Conservation (phyloP, 495 filamentous ascomycete genomes). For the Penicillium simplicissimum region DNA sequence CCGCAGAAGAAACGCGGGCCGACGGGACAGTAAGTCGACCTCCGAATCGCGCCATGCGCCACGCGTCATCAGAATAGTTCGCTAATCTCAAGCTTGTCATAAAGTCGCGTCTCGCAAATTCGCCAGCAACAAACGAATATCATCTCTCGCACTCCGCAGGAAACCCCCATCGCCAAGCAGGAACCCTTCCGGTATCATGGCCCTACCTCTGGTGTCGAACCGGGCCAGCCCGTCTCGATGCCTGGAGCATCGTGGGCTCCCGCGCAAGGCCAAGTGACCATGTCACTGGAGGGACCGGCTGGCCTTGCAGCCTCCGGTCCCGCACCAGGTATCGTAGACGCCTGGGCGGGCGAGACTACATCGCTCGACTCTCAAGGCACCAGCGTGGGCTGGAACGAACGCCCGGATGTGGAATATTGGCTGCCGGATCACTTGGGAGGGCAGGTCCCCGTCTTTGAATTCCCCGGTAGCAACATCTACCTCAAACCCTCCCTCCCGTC, state of each 20-base stretch:
- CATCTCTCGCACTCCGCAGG: slow-evolving; percentile 16
- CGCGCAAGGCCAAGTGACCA: slow-evolving; percentile 22
- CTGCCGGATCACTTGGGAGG: slow-evolving; percentile 41
- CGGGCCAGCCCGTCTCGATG: slow-evolving; percentile 22
- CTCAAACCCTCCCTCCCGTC: slow-evolving; percentile 43
- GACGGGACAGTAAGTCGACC: slow-evolving; percentile 41
- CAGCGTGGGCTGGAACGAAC: slow-evolving; percentile 35
- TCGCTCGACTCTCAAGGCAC: slow-evolving; percentile 29
- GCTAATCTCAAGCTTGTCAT: slow-evolving; percentile 5
- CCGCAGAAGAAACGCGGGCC: slow-evolving; percentile 48
- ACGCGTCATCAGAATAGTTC: background rate
- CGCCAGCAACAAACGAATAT: slow-evolving; percentile 40
- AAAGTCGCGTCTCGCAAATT: slow-evolving; percentile 45
- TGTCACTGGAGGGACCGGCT: slow-evolving; percentile 25
- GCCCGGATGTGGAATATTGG: slow-evolving; percentile 42
- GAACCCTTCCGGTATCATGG: slow-evolving; percentile 26
- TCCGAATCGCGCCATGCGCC: slow-evolving; percentile 8
- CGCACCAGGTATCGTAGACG: slow-evolving; percentile 20
- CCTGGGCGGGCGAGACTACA: slow-evolving; percentile 27
- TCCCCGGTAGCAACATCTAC: slow-evolving; percentile 42
- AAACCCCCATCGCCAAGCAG: slow-evolving; percentile 19
- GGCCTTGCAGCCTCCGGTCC: slow-evolving; percentile 22
- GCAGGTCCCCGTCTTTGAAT: slow-evolving; percentile 41
- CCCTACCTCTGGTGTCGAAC: slow-evolving; percentile 22
- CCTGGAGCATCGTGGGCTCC: slow-evolving; percentile 26